phyloP scores from a whole-genome alignment of 1,284 basidiomycete genomes.

The Cystobasidium pallidum region DNA sequence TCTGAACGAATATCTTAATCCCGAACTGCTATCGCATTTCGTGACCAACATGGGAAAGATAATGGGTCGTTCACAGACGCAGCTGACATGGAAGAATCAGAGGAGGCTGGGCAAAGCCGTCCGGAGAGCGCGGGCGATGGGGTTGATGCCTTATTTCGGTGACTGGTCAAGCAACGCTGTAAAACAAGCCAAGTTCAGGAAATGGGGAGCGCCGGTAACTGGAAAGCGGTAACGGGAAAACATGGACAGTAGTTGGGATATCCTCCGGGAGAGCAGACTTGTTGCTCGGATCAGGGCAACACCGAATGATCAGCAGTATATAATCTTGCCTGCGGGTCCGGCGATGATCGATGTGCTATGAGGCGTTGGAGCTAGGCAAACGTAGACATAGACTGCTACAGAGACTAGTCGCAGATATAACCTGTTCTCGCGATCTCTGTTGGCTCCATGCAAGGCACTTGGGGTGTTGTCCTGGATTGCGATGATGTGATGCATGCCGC shows the following conservation, averaged over 20 bases:
- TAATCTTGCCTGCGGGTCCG: not conserved
- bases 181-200: constrained; percentile 19
- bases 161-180: constrained; percentile 19
- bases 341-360: not conserved
- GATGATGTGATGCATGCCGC: not conserved
- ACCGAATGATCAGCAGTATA: too few species aligned
- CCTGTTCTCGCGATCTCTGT: not conserved
- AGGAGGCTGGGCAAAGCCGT: constrained; percentile 82
- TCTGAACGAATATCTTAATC: constrained; percentile 63
- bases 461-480: not conserved
- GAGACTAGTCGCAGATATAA: not conserved
- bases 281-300: too few species aligned
- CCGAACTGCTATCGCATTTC: constrained; percentile 67
- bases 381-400: not conserved
- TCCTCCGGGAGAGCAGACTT: too few species aligned
- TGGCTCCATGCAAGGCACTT: not conserved
- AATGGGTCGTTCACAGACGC: constrained; percentile 68
- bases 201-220: constrained; percentile 24
- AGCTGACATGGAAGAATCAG: constrained; percentile 80
- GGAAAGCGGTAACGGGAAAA: constrained; percentile 11
- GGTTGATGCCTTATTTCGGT: constrained; percentile 67
- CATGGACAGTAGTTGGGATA: too few species aligned
- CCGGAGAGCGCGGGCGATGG: constrained; percentile 88
- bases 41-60: constrained; percentile 86
- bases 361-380: not conserved